Evolutionary conservation across 2,329 filamentous ascomycete species (phyloP), one percentile per base, ranked within the genome.

Genomic region (Dothideomycetidae sp.): DNA sequence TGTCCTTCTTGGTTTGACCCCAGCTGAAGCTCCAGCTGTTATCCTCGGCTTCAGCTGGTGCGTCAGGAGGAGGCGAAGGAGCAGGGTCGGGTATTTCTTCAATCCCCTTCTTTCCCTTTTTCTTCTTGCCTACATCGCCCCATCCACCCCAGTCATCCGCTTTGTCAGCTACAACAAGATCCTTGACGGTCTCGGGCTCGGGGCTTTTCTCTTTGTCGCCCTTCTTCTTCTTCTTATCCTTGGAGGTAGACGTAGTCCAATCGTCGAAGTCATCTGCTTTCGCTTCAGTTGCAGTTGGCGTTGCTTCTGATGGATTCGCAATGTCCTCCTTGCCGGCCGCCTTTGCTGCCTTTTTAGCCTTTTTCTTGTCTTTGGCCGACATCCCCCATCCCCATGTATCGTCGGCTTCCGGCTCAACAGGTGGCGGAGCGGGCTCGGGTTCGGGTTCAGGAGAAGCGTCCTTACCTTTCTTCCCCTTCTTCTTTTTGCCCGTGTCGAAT

Each of bases 11-110:
- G 43, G 67, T 67, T 5, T 63, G 59, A 18, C 66, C 68, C 59
- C 70, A 73, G 31, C 67, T 67, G 42, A 61, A 64, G 52, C 71
- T 72, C 47, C 72, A 71, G 42, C 68, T 68, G 13, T 49, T 49
- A 35, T 68, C 66, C 31, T 59, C 58, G 10, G 58, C 58, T 11
- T 50, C 47, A 3, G 44, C 46, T 10, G 43, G 30, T 12, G 43
- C 42, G 18, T 45, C 44, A 17, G 48, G 48, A 15, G 44, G 44
- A 23, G 46, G 46, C 4, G 48, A 47, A 17, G 45, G 42, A 5
- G 45, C 44, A 17, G 48, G 35, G 14, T 42, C 42, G 11, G 40
- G 43, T 10, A 46, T 10, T 12, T 45, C 44, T 30, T 50, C 51
- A 14, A 40, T 43, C 11, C 40, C 46, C 35, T 54, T 54, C 40